A percentile compares a stretch with the other conserved stretches of the same genome.
Conservation (phyloP, 2,329 filamentous ascomycete genomes). For the Colletotrichum sansevieriae region DNA sequence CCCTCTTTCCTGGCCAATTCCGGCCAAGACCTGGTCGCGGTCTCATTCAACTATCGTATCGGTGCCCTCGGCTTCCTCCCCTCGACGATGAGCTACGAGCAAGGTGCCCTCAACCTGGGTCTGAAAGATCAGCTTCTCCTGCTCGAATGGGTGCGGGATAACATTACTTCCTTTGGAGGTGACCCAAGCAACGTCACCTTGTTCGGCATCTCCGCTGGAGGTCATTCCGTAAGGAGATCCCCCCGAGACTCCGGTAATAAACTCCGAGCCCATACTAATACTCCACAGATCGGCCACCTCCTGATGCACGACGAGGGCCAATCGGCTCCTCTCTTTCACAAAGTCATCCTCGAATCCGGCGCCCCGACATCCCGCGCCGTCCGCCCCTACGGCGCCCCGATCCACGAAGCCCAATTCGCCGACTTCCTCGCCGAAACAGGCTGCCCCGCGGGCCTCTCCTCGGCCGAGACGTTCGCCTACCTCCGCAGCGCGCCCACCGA, state of each 20-base stretch:
- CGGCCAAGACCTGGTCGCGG: conserved; percentile 65
- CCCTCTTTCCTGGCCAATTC: conserved; percentile 71
- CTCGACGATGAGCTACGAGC: conserved; percentile 63
- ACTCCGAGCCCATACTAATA: conserved; percentile 8
- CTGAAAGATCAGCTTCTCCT: conserved; percentile 71
- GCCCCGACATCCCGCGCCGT: conserved; percentile 68
- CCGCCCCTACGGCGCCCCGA: conserved; percentile 64
- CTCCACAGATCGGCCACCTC: conserved; percentile 73
- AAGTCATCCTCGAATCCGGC: conserved; percentile 70
- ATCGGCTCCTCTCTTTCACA: conserved; percentile 62
- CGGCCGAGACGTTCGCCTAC: conserved; percentile 62
- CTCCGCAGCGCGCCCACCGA: conserved; percentile 60
- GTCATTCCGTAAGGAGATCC: conserved; percentile 64
- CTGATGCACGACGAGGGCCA: conserved; percentile 57
- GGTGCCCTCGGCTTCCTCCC: conserved; percentile 78
- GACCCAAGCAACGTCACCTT: conserved; percentile 70
- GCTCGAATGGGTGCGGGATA: conserved; percentile 72
- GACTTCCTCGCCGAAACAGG: conserved; percentile 67
- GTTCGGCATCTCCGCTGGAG: conserved; percentile 72
- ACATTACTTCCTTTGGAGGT: conserved; percentile 72
- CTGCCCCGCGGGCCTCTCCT: conserved; percentile 60
- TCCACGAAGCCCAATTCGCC: conserved; percentile 68
- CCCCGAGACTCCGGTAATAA: neutral
- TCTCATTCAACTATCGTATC: conserved; percentile 74
- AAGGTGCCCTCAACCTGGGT: conserved; percentile 73